These are phyloP conservation scores for Orbilia ellipsospora DNA, from an alignment of 2,329 filamentous ascomycete genomes.

Conservation along the genomic window DNA sequence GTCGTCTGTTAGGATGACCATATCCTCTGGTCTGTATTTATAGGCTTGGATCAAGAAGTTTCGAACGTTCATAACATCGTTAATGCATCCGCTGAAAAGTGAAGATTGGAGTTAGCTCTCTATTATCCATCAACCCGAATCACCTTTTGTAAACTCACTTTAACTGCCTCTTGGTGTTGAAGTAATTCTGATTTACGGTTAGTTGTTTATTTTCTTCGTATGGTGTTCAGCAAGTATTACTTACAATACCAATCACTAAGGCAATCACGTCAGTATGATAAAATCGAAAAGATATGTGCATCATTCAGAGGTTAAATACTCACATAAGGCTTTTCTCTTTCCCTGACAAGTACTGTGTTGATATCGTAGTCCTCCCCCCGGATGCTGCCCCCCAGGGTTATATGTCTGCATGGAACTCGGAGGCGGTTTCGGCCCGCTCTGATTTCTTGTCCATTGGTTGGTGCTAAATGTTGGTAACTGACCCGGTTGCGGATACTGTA, in stretches of 20 bases:
- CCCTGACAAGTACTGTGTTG: slow-evolving; percentile 55
- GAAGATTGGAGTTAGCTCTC: slow-evolving; percentile 24
- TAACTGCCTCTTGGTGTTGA: slow-evolving; percentile 48
- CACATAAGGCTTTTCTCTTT: slow-evolving; percentile 54
- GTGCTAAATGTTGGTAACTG: slow-evolving; percentile 46
- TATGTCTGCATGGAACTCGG: slow-evolving; percentile 52
- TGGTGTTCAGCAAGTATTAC: not conserved
- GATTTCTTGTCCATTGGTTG: slow-evolving; percentile 52
- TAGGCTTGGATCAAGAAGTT: slow-evolving; percentile 88
- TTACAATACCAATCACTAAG: slow-evolving; percentile 53
- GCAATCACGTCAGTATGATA: slow-evolving; percentile 13
- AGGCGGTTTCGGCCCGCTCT: slow-evolving; percentile 46
- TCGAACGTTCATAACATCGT: slow-evolving; percentile 98
- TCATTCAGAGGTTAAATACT: not conserved
- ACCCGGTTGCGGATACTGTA: slow-evolving; percentile 41
- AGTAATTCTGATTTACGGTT: slow-evolving; percentile 49
- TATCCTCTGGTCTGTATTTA: slow-evolving; percentile 92
- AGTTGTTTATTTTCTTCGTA: not conserved
- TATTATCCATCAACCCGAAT: not conserved
- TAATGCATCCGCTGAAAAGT: slow-evolving; percentile 82
- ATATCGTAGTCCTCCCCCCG: slow-evolving; percentile 24
- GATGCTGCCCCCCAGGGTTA: slow-evolving; percentile 27
- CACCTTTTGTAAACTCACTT: slow-evolving; percentile 19
- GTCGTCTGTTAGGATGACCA: slow-evolving; percentile 96
- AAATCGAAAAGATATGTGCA: not conserved